Evolutionary conservation across 345 rosid species (phyloP).

Genomic region (Eucalyptus marginata): DNA sequence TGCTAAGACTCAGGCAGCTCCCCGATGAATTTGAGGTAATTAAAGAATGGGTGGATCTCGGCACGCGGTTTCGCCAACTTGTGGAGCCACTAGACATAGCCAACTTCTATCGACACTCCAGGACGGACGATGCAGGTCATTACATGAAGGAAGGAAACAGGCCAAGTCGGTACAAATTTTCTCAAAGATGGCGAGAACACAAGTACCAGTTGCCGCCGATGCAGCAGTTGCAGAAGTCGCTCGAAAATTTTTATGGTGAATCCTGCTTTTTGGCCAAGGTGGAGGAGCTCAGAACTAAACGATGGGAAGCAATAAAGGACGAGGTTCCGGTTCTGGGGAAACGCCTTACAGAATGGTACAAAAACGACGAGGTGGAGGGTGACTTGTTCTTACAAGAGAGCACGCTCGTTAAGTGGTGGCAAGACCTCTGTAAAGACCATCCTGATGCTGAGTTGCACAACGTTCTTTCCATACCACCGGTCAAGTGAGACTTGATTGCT

Average conservation of each 20-base stretch:
- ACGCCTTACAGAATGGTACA: not conserved
- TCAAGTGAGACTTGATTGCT: not conserved
- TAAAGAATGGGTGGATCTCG: slow-evolving; percentile 21
- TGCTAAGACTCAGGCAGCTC: slow-evolving; percentile 49
- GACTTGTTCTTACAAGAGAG: not conserved
- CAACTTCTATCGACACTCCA: slow-evolving; percentile 65
- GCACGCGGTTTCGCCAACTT: slow-evolving; percentile 37
- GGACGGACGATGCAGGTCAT: slow-evolving; percentile 69
- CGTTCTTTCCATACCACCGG: accelerated
- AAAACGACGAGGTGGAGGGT: not conserved
- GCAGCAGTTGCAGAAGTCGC: not conserved
- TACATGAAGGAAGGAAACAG: slow-evolving; percentile 36
- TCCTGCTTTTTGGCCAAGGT: slow-evolving; percentile 74
- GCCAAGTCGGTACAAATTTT: slow-evolving; percentile 52
- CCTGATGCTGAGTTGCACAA: too few relatives aligned
- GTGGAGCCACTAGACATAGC: slow-evolving; percentile 74
- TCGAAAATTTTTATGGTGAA: not conserved
- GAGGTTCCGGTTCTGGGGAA: not conserved
- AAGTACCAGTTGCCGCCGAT: not conserved
- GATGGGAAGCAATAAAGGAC: not conserved
- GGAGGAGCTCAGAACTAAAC: slow-evolving; percentile 38
- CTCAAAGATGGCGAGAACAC: slow-evolving; percentile 62
- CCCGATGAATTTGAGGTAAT: slow-evolving; percentile 48
- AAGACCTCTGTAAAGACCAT: not conserved
- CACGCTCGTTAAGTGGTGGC: not conserved